Evolutionary conservation across 1,139 yeast species (phyloP).

Genomic region (Candida sp.): DNA sequence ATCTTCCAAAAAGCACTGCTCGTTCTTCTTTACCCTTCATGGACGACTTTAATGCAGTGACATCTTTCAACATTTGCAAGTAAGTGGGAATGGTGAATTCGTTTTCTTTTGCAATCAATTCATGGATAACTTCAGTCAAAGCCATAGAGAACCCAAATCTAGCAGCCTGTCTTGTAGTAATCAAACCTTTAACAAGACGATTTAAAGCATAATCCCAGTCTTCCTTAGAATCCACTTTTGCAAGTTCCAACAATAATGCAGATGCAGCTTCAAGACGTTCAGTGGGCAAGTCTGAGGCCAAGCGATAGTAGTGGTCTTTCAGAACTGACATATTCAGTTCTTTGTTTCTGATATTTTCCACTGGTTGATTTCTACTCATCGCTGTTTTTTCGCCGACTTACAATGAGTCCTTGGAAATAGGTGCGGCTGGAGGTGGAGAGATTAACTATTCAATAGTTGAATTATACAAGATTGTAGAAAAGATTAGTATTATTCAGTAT

Average conservation of each 20-base stretch:
- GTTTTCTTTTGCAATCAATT: conserved; percentile 27
- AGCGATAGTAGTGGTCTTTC: conserved; percentile 72
- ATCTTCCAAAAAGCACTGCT: conserved; percentile 73
- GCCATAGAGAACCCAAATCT: conserved; percentile 90
- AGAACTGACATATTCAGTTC: conserved; percentile 44
- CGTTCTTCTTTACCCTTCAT: conserved; percentile 83
- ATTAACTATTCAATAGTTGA: no score
- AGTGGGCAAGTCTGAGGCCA: conserved; percentile 72
- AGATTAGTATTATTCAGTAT: no score
- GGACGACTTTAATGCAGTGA: conserved; percentile 43
- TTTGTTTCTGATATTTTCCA: not conserved
- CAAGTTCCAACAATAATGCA: conserved; percentile 57
- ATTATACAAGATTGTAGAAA: no score
- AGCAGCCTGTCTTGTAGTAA: conserved; percentile 81
- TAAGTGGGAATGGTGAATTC: conserved; percentile 32
- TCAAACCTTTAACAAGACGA: conserved; percentile 75
- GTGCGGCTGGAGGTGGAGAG: no score
- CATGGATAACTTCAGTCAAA: conserved; percentile 67
- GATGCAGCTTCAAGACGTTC: conserved; percentile 78
- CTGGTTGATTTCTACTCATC: not conserved
- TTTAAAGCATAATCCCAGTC: conserved; percentile 85
- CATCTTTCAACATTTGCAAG: conserved; percentile 39
- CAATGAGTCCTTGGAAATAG: no score
- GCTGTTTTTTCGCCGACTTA: not conserved
- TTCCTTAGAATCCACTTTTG: conserved; percentile 35